Evolutionary conservation across 2,329 filamentous ascomycete genomes (phyloP).

Genomic region (Xylariaceae sp.): DNA sequence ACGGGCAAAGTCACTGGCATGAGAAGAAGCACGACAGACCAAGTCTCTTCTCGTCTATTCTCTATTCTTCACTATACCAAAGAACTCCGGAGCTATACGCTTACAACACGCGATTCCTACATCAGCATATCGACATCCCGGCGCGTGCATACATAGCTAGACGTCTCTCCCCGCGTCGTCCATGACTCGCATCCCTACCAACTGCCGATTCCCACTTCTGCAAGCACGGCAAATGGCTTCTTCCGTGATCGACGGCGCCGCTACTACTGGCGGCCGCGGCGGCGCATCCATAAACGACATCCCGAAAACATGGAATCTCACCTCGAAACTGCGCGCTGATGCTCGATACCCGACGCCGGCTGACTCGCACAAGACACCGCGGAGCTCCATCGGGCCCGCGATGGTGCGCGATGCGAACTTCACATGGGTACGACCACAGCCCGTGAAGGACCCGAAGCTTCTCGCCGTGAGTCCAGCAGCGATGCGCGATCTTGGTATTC

Average conservation of each 20-base stretch:
- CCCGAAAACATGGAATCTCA: slow-evolving; percentile 62
- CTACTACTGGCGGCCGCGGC: neutral
- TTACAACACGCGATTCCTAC: neutral
- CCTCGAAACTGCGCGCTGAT: slow-evolving; percentile 68
- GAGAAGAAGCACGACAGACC: too few relatives aligned
- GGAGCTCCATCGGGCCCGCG: slow-evolving; percentile 70
- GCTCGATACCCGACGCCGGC: slow-evolving; percentile 72
- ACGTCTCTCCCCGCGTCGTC: neutral
- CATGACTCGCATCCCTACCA: slow-evolving; percentile 1
- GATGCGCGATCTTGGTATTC: slow-evolving; percentile 74
- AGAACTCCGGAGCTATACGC: neutral
- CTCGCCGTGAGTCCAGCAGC: slow-evolving; percentile 75
- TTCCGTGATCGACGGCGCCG: slow-evolving; percentile 29
- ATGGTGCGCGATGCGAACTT: slow-evolving; percentile 81
- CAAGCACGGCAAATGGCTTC: slow-evolving; percentile 30
- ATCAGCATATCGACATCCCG: neutral
- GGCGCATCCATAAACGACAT: slow-evolving; percentile 44
- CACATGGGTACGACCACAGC: slow-evolving; percentile 83
- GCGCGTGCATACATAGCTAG: neutral
- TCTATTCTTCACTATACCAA: neutral
- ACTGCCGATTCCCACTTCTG: slow-evolving; percentile 14
- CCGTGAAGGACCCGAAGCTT: slow-evolving; percentile 66
- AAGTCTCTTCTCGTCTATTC: neutral
- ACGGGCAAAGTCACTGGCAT: too few relatives aligned
- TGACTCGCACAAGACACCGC: slow-evolving; percentile 73